Evolutionary conservation across 345 rosid species (phyloP), one percentile per base, ranked within the genome.

Genomic region (Eucalyptus erythrocorys): DNA sequence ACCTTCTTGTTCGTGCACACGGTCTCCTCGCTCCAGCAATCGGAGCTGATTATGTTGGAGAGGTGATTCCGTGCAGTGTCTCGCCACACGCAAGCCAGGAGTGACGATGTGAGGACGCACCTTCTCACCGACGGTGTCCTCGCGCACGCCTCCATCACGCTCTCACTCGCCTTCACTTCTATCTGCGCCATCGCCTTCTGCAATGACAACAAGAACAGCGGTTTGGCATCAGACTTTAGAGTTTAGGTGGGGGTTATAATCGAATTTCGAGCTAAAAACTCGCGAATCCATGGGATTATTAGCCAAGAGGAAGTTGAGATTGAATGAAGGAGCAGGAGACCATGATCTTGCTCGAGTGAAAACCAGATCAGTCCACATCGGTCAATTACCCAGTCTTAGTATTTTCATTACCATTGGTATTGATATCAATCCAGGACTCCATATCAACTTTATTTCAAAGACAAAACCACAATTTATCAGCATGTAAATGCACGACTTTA

Each of bases 21-120:
- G 16, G 96, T 91, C 91, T 96, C 99, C 48, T 95, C 94, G 68
- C 99, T 96, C 99, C 99, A 97, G 87, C 93, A 93, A 22, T 95
- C 94, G 34, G 95, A 95, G 88, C 94, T 90, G 53, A 95, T 88
- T 3, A 96, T 91, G 48, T 91, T 87, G 51, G 97, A 91, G 48
- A 91, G 88, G 22, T 91, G 90, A 61, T 87, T 87, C 1, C 50
- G 24, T 47, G 91, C 21, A 4, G 87, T 47, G 57, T 95, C 94
- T 90, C 93, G 92, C 99, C 97, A 97, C 76, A 94, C 87, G 86
- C 98, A 96, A 53, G 99, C 94, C 90, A 95, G 88, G 43, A 97
- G 96, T 17, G 99, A 96, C 16, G 97, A 95, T 13, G 99, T 97
- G 87, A 96, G 91, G 53, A 97, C 96, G 68, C 98, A 96, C 53